Evolutionary conservation across 805 yeast genomes (phyloP).

Genomic region (Metschnikowia henanensis): DNA sequence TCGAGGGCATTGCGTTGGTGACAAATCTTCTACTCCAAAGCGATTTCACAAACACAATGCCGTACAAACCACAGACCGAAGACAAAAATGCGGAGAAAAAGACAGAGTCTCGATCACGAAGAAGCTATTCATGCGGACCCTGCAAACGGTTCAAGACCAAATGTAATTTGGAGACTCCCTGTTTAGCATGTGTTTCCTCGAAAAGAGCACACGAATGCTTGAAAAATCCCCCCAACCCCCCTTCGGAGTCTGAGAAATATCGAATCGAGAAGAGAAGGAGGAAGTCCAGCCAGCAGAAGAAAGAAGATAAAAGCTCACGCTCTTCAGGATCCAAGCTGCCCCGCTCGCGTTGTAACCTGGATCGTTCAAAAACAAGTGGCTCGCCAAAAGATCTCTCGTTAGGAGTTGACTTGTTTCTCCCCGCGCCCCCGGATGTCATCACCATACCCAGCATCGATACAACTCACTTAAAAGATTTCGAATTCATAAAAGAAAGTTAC

Average conservation of each 20-base stretch:
- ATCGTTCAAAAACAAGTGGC: not conserved
- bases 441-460: constrained; percentile 9
- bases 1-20: not conserved
- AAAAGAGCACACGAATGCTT: constrained; percentile 40
- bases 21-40: not conserved
- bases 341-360: not conserved
- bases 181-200: constrained; percentile 44
- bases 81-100: not conserved
- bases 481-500: constrained; percentile 9
- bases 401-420: constrained; percentile 9
- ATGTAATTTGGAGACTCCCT: constrained; percentile 50
- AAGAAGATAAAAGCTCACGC: not conserved
- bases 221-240: constrained; percentile 45
- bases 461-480: constrained; percentile 10
- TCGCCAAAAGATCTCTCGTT: not conserved
- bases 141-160: constrained; percentile 54
- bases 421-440: constrained; percentile 11
- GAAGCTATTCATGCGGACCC: constrained; percentile 58
- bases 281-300: constrained; percentile 13
- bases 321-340: not conserved
- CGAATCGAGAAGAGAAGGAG: constrained; percentile 31
- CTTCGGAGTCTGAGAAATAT: constrained; percentile 37
- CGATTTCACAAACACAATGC: not conserved
- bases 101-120: constrained; percentile 25
- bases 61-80: constrained; percentile 4